Base-by-base conservation (phyloP, 2,329 filamentous ascomycete species). In the Colletotrichum limetticola region DNA sequence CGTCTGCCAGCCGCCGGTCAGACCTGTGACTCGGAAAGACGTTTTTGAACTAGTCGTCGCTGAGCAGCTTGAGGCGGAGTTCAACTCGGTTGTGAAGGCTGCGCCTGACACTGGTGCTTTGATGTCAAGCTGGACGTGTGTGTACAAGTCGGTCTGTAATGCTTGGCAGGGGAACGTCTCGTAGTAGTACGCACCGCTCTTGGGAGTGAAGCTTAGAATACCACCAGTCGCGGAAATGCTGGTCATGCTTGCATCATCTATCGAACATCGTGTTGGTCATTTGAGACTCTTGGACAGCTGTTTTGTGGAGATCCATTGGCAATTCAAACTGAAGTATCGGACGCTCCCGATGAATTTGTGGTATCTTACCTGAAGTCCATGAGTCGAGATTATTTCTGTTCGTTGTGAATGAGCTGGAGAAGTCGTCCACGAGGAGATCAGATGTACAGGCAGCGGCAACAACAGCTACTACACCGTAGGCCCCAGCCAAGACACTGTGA, bases 151-250 rank as follows among this genome's bases (percentile, higher is more conserved):
- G 60, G 80, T 82, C 19, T 79, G 79, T 22, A 87, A 83, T 52
- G 82, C 79, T 75, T 86, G 82, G 79, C 88, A 90, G 0, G 79
- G 76, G 66, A 90, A 85, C 1, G 84, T 86, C 77, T 88, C 87
- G 76, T 89, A 89, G 74, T 88, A 89, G 80, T 90, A 90, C 14
- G 86, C 85, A 30, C 75, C 77, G 19, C 81, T 76, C 73, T 84
- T 86, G 37, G 86, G 85, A n/a, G 83, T 86, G 79, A 90, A 87
- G 8, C 83, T 84, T 26, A 89, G 82, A 35, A 86, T 83, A 59
- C 85, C 85, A 16, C 80, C 80, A 16, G 80, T 80, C 42, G 81
- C 84, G 57, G 78, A 86, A 78, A 77, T 84, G 78, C 74, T 78
- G 6, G 80, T 80, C 82, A 87, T 88, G 70, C 83, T 82, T 16